phyloP scores from a whole-genome alignment of 257 asterid genomes.

The Solanum corneliomulleri region DNA sequence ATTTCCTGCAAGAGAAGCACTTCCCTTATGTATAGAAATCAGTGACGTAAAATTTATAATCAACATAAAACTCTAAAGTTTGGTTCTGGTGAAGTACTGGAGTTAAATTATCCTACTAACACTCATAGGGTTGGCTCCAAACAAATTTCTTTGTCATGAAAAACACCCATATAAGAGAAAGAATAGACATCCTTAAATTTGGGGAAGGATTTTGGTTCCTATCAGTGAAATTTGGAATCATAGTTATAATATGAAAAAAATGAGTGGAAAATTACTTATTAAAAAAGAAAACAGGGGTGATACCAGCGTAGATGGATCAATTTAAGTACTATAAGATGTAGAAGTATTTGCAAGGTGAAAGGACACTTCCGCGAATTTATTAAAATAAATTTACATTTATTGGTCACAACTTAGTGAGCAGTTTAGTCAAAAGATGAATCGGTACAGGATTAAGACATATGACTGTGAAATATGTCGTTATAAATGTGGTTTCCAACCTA shows the following conservation, averaged over 20 bases:
- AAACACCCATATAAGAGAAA: background rate
- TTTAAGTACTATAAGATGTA: background rate
- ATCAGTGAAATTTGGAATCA: background rate
- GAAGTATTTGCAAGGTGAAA: background rate
- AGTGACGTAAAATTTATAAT: background rate
- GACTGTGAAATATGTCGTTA: background rate
- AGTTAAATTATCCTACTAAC: background rate
- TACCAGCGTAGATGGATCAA: background rate
- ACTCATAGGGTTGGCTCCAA: background rate
- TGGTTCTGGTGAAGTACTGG: background rate
- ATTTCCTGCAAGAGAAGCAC: background rate
- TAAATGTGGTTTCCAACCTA: background rate
- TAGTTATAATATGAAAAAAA: background rate
- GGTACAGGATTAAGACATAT: background rate
- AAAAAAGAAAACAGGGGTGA: background rate
- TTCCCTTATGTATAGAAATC: background rate
- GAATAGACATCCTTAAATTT: background rate
- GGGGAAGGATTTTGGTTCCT: background rate
- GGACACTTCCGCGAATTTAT: background rate
- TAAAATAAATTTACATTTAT: background rate
- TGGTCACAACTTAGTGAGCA: background rate
- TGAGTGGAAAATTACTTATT: background rate
- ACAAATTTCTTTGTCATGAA: background rate
- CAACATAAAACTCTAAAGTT: background rate
- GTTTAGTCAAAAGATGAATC: background rate